A percentile compares a stretch with the other conserved stretches of the same genome.
phyloP scores from a whole-genome alignment of 345 rosid species.

The Brassica cretica region DNA sequence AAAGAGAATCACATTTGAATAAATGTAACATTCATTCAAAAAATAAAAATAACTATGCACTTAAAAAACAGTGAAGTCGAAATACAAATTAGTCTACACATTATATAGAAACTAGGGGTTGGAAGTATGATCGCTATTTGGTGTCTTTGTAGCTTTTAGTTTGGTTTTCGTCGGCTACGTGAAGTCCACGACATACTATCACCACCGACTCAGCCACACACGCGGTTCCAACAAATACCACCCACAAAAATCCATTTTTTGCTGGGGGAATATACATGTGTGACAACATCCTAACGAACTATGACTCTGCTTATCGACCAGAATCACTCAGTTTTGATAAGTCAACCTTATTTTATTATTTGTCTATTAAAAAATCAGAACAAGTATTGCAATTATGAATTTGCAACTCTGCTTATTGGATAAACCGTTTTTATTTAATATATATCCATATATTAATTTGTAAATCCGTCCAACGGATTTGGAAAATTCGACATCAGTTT shows the following conservation, averaged over 20 bases:
- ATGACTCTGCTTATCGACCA: constrained; percentile 39
- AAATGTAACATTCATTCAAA: background rate
- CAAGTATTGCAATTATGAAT: constrained; percentile 11
- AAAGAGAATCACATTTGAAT: background rate
- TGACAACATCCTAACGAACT: constrained; percentile 4
- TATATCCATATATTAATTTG: background rate
- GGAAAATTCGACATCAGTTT: constrained; percentile 24
- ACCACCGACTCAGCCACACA: background rate
- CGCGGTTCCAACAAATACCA: constrained; percentile 31
- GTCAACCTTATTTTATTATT: constrained; percentile 19
- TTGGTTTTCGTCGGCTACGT: constrained; percentile 25
- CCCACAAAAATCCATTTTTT: background rate
- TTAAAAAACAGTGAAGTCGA: background rate
- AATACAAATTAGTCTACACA: background rate
- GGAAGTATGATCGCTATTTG: constrained; percentile 9
- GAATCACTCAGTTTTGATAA: constrained; percentile 14
- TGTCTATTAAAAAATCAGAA: constrained; percentile 8
- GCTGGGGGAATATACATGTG: background rate
- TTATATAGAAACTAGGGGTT: background rate
- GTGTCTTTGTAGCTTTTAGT: background rate
- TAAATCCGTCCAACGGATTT: constrained; percentile 21
- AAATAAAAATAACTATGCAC: background rate
- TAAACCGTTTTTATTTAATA: constrained; percentile 6
- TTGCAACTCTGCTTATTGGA: constrained; percentile 6
- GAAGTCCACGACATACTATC: constrained; percentile 27